These are phyloP conservation scores for Paraphysoderma sedebokerense DNA, from an alignment of 371 early-diverging fungal species.

Conservation along the genomic window DNA sequence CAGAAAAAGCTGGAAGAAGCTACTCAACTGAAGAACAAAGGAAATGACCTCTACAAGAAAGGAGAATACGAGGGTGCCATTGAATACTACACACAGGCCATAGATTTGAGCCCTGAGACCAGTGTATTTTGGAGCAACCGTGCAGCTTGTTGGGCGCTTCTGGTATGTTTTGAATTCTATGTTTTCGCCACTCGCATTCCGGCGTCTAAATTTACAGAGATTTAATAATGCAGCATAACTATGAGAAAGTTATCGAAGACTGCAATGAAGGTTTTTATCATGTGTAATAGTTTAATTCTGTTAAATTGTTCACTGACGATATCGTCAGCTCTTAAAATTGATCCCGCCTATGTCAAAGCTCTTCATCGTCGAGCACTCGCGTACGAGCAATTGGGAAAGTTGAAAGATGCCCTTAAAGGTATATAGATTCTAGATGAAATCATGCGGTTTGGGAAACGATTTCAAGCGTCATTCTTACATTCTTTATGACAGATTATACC, in stretches of 20 bases:
- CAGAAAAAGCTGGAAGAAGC: conserved; percentile 29
- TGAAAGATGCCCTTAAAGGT: conserved; percentile 63
- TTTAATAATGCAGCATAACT: conserved; percentile 15
- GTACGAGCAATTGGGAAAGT: conserved; percentile 35
- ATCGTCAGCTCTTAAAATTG: conserved; percentile 41
- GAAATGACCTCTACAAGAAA: conserved; percentile 69
- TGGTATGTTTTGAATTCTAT: conserved; percentile 11
- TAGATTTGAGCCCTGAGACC: conserved; percentile 31
- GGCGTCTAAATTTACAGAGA: background rate
- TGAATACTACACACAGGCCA: conserved; percentile 70
- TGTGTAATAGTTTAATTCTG: background rate
- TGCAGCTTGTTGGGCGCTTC: conserved; percentile 72
- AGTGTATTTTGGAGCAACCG: conserved; percentile 82
- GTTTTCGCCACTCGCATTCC: background rate
- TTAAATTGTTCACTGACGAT: background rate
- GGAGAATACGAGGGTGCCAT: conserved; percentile 73
- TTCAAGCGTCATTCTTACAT: background rate
- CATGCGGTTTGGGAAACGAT: background rate
- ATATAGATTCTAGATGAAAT: conserved; percentile 8
- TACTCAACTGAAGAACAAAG: conserved; percentile 57
- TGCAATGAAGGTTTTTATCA: conserved; percentile 11
- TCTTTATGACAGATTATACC: conserved; percentile 48
- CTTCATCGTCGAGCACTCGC: conserved; percentile 70
- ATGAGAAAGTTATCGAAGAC: conserved; percentile 41
- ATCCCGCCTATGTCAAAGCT: conserved; percentile 64